These are phyloP conservation scores for Peniophora sp. DNA, from an alignment of 1,284 basidiomycete genomes.

Conservation along the genomic window DNA sequence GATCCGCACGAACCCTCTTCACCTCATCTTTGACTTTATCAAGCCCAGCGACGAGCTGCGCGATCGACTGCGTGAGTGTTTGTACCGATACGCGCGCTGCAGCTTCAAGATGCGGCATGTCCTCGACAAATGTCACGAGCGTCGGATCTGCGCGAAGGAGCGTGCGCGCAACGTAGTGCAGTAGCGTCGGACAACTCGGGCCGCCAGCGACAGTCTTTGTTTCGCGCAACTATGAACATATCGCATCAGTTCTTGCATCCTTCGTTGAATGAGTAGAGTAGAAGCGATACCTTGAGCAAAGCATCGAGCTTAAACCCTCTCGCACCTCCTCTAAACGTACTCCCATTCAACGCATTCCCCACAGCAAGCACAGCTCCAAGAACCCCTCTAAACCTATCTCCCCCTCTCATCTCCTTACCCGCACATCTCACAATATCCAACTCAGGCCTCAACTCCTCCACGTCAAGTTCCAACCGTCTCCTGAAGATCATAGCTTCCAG, in stretches of 20 bases:
- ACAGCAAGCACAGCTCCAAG: constrained; percentile 70
- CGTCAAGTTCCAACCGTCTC: constrained; percentile 71
- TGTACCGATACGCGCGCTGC: constrained; percentile 74
- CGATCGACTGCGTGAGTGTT: constrained; percentile 51
- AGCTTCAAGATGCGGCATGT: constrained; percentile 75
- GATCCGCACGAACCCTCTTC: constrained; percentile 27
- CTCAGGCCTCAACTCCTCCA: constrained; percentile 82
- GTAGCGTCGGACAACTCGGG: constrained; percentile 70
- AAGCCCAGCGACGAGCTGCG: constrained; percentile 50
- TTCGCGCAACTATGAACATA: constrained; percentile 60
- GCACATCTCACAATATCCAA: constrained; percentile 72
- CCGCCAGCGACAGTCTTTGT: constrained; percentile 70
- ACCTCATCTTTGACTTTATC: constrained; percentile 54
- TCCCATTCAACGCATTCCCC: constrained; percentile 79
- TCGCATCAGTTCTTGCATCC: too few relatives aligned
- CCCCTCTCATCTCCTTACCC: constrained; percentile 65
- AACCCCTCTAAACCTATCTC: constrained; percentile 60
- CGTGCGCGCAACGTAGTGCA: constrained; percentile 79
- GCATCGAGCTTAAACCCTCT: constrained; percentile 79
- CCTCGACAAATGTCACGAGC: constrained; percentile 71
- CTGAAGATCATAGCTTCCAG: constrained; percentile 81
- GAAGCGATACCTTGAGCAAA: constrained; percentile 74
- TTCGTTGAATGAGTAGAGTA: too few relatives aligned
- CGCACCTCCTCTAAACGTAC: constrained; percentile 79
- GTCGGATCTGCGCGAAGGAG: constrained; percentile 65